Evolutionary conservation across 305 asterid genomes (phyloP), one percentile per base, ranked within the genome.

Genomic region (Fraxinus baroniana): DNA sequence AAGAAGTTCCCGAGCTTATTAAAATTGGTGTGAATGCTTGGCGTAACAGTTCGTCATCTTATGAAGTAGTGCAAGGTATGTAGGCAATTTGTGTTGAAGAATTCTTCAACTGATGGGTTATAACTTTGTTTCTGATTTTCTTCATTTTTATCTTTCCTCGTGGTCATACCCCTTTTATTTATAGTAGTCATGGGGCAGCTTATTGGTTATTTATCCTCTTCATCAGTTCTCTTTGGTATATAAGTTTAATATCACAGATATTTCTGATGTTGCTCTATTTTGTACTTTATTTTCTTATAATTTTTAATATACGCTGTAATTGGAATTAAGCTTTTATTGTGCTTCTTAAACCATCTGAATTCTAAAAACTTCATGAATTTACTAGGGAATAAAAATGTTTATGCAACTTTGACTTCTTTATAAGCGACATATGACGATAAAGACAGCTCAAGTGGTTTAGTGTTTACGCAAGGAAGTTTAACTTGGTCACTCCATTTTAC

Each of bases 31-130:
- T 89, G 60, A 87, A 86, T 80, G 94, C 98, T 80, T 88, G 97
- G 86, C 90, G 94, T 84, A 91, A 90, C 89, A 89, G 89, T 85
- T 87, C 98, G 49, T 76, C 94, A 64, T 82, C 94, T 7, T 82
- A 84, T 81, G 97, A 92, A 90, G 91, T 85, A 46, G 97, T 91
- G 82, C 95, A 91, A 90, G 99, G 98, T 94, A 92, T 74, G 79
- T 22, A 39, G 71, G 49, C 74, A 22, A 7, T 57, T 80, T 80
- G 30, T 80, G 30, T 39, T 30, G 80, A 39, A 24, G n/a, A 46
- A 33, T 39, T 52, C 15, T 81, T 60, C 76, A 79, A 79, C n/a
- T 64, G 57, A 52, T 46, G 74, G 73, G 79, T 26, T 57, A 30
- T 64, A 39, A 44, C 36, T 76, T 20, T 78, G 52, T n/a, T 64